Base-by-base conservation (phyloP, 768 basidiomycete species). In the Trametes gibbosa region DNA sequence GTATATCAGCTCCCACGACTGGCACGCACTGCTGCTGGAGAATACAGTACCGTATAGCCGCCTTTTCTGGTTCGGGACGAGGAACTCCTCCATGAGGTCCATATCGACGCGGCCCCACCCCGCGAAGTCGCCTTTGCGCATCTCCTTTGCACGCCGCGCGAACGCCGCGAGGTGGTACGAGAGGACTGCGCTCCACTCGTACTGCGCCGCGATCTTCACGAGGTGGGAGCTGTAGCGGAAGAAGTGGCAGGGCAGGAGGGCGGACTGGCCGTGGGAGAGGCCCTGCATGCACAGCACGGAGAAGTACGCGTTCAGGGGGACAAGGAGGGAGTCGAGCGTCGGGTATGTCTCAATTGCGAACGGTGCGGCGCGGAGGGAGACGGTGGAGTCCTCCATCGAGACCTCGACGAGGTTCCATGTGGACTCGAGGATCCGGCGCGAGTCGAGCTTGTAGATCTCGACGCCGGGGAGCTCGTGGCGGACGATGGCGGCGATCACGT, bases 201-300 rank as follows among this genome's bases (percentile, higher is more conserved):
- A 70, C 50, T 70, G 69, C 45, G 59, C 52, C 16, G 62, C 55
- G 23, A 70, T 66, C 61, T 70, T 70, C 42, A 68, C 63, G 53
- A 70, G 65, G 53, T 70, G 69, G 61, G 65, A 69, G 61, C 65
- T 68, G 47, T 70, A 70, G 21, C 63, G 65, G 66, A 70, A 70
- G 63, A 70, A 69, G 41, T 70, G 61, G 55, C 53, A 62, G 14
- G 69, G 69, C 9, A 70, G 52, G 34, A 64, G 61, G 35, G 61
- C 50, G 1, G 66, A 63, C 49, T 67, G 65, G 53, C 68, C 66
- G 25, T 59, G 50, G 14, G 66, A 54, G 8, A 70, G 62, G 13
- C 61, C 68, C 23, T 70, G 58, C 29, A 70, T 56, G 41, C 57
- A 66, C 34, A 70, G 65, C 54, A 70, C 53, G 34, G 69, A 70